Conservation (phyloP, 1,139 yeast species). For the Candida sojae region DNA sequence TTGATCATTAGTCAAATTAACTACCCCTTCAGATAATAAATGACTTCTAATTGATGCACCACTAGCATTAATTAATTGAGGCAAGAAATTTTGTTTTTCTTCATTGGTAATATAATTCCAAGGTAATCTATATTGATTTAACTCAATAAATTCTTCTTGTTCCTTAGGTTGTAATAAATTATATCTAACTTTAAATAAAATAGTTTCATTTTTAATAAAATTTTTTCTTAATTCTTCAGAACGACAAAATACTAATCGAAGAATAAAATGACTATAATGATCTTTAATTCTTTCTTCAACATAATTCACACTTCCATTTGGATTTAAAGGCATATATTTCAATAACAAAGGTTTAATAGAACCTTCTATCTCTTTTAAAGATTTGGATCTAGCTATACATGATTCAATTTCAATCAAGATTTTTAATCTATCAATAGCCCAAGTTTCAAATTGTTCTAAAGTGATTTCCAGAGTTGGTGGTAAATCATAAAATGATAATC, state of each 20-base stretch:
- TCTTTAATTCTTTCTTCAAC: conserved; percentile 76
- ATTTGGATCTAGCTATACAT: conserved; percentile 64
- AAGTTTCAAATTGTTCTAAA: conserved; percentile 84
- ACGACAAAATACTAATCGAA: conserved; percentile 87
- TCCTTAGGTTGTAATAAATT: conserved; percentile 66
- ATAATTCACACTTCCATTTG: conserved; percentile 18
- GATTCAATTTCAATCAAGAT: conserved; percentile 85
- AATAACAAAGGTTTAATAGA: conserved; percentile 66
- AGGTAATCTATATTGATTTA: conserved; percentile 53
- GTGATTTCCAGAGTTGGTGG: conserved; percentile 89
- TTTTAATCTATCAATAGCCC: conserved; percentile 92
- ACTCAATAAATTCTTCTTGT: conserved; percentile 65
- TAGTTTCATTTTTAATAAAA: conserved; percentile 74
- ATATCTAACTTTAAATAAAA: conserved; percentile 74
- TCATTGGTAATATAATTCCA: conserved; percentile 70
- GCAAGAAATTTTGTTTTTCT: conserved; percentile 57
- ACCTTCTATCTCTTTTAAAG: conserved; percentile 63
- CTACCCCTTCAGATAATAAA: conserved; percentile 24
- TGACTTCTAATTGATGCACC: conserved; percentile 35
- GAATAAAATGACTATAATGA: conserved; percentile 86
- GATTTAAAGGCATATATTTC: conserved; percentile 64
- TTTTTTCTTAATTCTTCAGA: conserved; percentile 82
- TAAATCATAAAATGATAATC: conserved; percentile 66
- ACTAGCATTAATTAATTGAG: conserved; percentile 57
- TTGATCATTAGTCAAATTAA: conserved; percentile 40